Evolutionary conservation across 2,329 filamentous ascomycete species (phyloP).

Genomic region (Verticillium klebahnii): DNA sequence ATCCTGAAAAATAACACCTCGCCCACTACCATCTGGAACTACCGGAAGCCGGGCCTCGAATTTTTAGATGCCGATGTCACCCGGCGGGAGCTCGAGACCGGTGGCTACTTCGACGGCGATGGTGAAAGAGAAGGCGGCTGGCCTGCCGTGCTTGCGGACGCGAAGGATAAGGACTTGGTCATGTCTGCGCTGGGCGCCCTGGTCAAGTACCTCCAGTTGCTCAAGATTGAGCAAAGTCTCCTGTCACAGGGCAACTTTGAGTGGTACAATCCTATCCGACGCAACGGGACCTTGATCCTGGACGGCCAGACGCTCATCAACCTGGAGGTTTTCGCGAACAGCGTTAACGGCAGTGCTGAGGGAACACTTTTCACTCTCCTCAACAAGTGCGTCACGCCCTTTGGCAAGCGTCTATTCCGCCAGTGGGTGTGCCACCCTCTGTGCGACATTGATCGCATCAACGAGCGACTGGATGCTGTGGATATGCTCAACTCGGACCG

Average conservation of each 20-base stretch:
- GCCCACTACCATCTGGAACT: slow-evolving; percentile 93
- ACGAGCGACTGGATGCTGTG: slow-evolving; percentile 89
- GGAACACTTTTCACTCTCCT: slow-evolving; percentile 88
- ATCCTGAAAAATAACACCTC: slow-evolving; percentile 95
- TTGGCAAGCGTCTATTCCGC: slow-evolving; percentile 91
- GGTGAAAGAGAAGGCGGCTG: slow-evolving; percentile 50
- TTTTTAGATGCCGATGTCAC: slow-evolving; percentile 88
- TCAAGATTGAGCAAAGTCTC: slow-evolving; percentile 86
- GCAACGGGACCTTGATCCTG: slow-evolving; percentile 85
- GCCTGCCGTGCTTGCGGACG: slow-evolving; percentile 70
- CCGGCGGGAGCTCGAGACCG: slow-evolving; percentile 72
- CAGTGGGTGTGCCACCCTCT: slow-evolving; percentile 98
- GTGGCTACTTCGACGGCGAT: slow-evolving; percentile 69
- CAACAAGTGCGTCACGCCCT: slow-evolving; percentile 92
- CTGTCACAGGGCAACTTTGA: slow-evolving; percentile 88
- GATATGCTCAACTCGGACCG: slow-evolving; percentile 85
- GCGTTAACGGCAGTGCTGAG: slow-evolving; percentile 75
- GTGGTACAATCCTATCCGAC: slow-evolving; percentile 85
- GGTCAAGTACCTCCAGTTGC: slow-evolving; percentile 75
- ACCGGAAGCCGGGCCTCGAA: slow-evolving; percentile 79
- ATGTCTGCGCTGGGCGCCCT: slow-evolving; percentile 92
- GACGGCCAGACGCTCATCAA: slow-evolving; percentile 97
- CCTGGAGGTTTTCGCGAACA: slow-evolving; percentile 94
- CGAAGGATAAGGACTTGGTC: slow-evolving; percentile 70
- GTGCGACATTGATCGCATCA: slow-evolving; percentile 81